Evolutionary conservation across 176 grass and related monocot genomes (phyloP), one percentile per base, ranked within the genome.

Genomic region (Zoysia pacifica): DNA sequence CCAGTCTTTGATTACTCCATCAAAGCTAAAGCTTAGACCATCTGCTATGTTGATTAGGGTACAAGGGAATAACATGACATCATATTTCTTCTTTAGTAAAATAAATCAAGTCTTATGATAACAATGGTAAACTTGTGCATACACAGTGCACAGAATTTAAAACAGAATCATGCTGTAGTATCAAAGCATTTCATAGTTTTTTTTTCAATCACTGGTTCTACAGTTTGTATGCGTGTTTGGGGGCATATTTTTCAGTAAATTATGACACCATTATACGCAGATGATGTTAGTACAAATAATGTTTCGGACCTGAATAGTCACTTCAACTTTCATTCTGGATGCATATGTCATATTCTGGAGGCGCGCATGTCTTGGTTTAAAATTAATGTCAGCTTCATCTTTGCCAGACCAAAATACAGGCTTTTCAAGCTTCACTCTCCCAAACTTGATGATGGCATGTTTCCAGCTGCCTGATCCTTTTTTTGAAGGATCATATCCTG

Each of bases 291-390:
- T 73, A 70, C 16, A n/a, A 81, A 69, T 55, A 67, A 54, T 28
- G 41, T 3, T 69, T 7, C 14, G 59, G 56, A 94, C 96, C 92
- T 93, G 90, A 76, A 98, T 87, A 74, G 67, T 87, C 51, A 91
- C 72, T 83, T 93, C 67, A 40, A 92, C 88, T 85, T 81, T 83
- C 48, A 98, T 75, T 70, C 73, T 69, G 10, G 92, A 88, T 64
- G 92, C 86, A 82, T 98, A 94, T 37, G 96, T 94, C 96, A 98
- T 98, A 66, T 84, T 98, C 69, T 98, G 92, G 40, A 98, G 83
- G 10, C 96, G 90, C 20, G 96, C 96, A 84, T 98, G 90, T 70
- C 79, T 91, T 0, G 96, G 92, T 60, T 83, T 84, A 59, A 98
- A 79, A 45, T 56, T 52, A 79, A 79, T 88, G 11, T 67, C 75